Conservation (phyloP, 1,139 yeast genomes). For the Suhomyces chickasaworum region DNA sequence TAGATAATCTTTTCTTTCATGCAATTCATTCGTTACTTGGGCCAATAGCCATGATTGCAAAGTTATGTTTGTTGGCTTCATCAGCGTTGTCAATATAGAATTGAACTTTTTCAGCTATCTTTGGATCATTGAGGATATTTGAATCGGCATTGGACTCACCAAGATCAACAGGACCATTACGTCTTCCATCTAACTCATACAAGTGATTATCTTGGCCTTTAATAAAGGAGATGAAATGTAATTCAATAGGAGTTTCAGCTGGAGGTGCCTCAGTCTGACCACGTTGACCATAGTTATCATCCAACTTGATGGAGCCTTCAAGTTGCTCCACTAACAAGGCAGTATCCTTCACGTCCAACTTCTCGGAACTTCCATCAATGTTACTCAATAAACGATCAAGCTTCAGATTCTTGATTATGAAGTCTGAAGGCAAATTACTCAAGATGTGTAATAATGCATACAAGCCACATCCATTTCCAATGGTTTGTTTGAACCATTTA, state of each 20-base stretch:
- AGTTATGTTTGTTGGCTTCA: slow-evolving; percentile 59
- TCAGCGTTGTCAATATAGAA: slow-evolving; percentile 66
- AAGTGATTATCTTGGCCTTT: slow-evolving; percentile 59
- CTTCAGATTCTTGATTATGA: slow-evolving; percentile 40
- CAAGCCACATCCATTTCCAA: slow-evolving; percentile 90
- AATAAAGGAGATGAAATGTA: slow-evolving; percentile 80
- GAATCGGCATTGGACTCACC: slow-evolving; percentile 42
- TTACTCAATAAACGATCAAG: slow-evolving; percentile 26
- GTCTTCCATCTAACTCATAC: slow-evolving; percentile 87
- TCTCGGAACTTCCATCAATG: slow-evolving; percentile 7
- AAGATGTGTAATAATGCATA: slow-evolving; percentile 82
- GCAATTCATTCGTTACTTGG: slow-evolving; percentile 32
- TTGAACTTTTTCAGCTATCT: slow-evolving; percentile 57
- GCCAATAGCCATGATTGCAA: slow-evolving; percentile 69
- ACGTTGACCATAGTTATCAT: slow-evolving; percentile 58
- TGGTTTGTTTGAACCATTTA: slow-evolving; percentile 80
- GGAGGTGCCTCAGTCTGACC: slow-evolving; percentile 85
- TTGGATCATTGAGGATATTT: slow-evolving; percentile 58
- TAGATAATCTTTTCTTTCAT: no score
- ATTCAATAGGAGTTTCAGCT: slow-evolving; percentile 61
- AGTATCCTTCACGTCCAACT: slow-evolving; percentile 25
- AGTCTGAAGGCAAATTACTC: slow-evolving; percentile 58
- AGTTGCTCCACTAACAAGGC: slow-evolving; percentile 54
- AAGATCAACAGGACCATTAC: slow-evolving; percentile 72
- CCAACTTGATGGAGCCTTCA: slow-evolving; percentile 48